phyloP scores from a whole-genome alignment of 495 filamentous ascomycete genomes.

The Aspergillus biplanus region DNA sequence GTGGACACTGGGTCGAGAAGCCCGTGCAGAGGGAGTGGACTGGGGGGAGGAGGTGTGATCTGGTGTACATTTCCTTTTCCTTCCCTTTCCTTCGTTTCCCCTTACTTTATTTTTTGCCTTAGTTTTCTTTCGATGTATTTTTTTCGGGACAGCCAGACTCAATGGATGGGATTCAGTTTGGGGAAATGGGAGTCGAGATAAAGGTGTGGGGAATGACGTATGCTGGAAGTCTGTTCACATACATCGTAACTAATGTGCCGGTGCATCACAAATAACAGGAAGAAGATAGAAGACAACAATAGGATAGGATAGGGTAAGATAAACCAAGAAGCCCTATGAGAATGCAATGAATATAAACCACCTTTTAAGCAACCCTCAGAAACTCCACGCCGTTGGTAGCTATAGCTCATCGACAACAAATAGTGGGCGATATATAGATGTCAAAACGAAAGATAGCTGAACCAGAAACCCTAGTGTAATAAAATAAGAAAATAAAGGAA shows the following conservation, averaged over 20 bases:
- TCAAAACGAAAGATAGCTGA: not conserved
- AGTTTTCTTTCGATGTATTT: not conserved
- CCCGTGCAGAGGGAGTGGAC: conserved; percentile 48
- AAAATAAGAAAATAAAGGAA: conserved; percentile 5
- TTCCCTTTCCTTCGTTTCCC: not conserved
- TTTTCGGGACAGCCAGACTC: too few relatives aligned
- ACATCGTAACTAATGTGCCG: not conserved
- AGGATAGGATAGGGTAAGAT: conserved; percentile 16
- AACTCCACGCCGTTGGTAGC: conserved; percentile 19
- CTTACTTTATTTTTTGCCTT: not conserved
- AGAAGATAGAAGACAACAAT: conserved; percentile 1
- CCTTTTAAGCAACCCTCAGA: conserved; percentile 24
- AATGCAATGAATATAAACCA: conserved; percentile 20
- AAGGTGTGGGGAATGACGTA: conserved; percentile 1
- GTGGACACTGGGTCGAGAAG: conserved; percentile 41
- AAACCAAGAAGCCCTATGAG: not conserved
- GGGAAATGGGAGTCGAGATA: not conserved
- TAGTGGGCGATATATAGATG: conserved; percentile 4
- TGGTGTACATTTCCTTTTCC: conserved; percentile 1
- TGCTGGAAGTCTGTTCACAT: not conserved
- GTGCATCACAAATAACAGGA: too few relatives aligned
- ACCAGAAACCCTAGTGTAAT: not conserved
- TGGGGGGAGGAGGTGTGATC: not conserved
- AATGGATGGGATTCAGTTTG: conserved; percentile 1
- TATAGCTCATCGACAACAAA: conserved; percentile 2